Base-by-base conservation (phyloP, 1,284 basidiomycete species). In the Mycena sp. region DNA sequence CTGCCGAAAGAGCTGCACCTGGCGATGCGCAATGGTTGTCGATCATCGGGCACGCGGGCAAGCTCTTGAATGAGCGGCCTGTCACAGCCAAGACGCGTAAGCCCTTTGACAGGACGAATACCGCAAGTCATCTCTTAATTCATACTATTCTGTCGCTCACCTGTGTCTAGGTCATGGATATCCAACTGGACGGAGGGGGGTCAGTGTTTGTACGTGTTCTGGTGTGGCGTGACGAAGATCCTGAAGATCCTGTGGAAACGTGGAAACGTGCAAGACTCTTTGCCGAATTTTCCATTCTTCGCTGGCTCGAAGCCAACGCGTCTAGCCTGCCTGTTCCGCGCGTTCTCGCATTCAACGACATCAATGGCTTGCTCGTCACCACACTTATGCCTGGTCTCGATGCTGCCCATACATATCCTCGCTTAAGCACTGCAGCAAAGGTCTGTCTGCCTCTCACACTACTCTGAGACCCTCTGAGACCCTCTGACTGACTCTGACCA, bases 161-260 rank as follows among this genome's bases (percentile, higher is more conserved):
- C 25, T 2, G 10, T 19, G 19, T 52, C n/a, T 45, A 59, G 57
- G 57, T 59, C 17, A 59, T 59, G 48, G 57, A 59, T 45, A 38
- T 59, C 23, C 19, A 52, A 17, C 16, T 59, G n/a, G 49, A 52
- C 12, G 49, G 37, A 3, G 49, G 57, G 19, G 4, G 16, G 12
- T 52, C 49, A 17, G 49, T 28, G 23, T 46, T 59, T 14, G 57
- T 52, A 11, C 57, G 57, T 25, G 32, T 52, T 29, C 30, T 59
- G 30, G 23, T 45, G 14, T 14, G 17, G 28, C 28, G 4, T 25
- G 16, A 11, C 9, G 49, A 59, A 10, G 41, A 50, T 16, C 19
- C 46, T 2, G 17, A 35, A 45, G 28, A 35, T 35, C 32, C 32
- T 35, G 32, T 4, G 23, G n/a, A 25, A n/a, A 23, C n/a, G 49